These are phyloP conservation scores for Penicillium hesseltinei DNA, from an alignment of 2,329 filamentous ascomycete species.

Conservation along the genomic window DNA sequence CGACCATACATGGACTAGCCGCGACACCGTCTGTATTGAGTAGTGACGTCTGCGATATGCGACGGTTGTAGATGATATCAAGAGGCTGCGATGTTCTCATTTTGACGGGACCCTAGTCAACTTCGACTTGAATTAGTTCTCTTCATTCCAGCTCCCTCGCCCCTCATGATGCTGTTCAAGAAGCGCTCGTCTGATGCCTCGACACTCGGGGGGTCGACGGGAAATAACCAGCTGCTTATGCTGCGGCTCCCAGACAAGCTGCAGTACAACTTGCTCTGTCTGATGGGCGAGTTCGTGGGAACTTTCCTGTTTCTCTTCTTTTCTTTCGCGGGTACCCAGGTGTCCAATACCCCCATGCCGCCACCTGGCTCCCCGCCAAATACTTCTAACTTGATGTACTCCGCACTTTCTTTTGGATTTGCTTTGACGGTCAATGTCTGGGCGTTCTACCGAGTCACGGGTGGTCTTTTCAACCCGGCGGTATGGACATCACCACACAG, in stretches of 20 bases:
- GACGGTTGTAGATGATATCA: background rate
- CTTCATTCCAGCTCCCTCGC: background rate
- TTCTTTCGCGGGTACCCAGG: conserved; percentile 48
- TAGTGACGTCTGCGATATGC: conserved; percentile 19
- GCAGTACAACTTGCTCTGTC: conserved; percentile 49
- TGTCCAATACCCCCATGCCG: conserved; percentile 42
- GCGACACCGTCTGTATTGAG: background rate
- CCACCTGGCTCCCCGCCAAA: conserved; percentile 34
- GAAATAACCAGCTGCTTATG: conserved; percentile 33
- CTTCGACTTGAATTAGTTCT: background rate
- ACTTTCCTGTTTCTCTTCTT: conserved; percentile 53
- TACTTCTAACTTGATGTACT: conserved; percentile 42
- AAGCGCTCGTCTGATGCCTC: conserved; percentile 14
- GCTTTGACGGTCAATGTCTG: conserved; percentile 54
- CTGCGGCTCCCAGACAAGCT: conserved; percentile 32
- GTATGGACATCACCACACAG: conserved; percentile 28
- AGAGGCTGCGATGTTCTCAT: background rate
- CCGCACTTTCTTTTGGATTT: conserved; percentile 47
- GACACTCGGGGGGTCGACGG: conserved; percentile 6
- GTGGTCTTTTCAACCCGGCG: conserved; percentile 53
- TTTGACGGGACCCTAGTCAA: background rate
- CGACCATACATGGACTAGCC: conserved; percentile 15
- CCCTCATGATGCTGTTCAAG: conserved; percentile 10
- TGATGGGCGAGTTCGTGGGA: conserved; percentile 52
- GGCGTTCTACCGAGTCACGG: conserved; percentile 54